Conservation (phyloP, 1,284 basidiomycete species). For the Papiliotrema terrestris region DNA sequence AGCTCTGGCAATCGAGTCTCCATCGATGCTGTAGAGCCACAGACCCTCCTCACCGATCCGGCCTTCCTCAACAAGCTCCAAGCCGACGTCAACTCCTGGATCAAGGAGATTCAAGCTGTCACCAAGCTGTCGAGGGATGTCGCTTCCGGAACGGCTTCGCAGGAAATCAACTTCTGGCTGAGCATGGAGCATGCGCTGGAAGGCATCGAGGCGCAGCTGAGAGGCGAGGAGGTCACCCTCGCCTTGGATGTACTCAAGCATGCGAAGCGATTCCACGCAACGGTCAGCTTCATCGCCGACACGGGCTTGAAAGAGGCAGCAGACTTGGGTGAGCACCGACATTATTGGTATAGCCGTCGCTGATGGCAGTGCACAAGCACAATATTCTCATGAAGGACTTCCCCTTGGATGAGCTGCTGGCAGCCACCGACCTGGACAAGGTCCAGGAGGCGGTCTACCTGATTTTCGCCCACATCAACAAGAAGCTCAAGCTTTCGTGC, state of each 20-base stretch:
- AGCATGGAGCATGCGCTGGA: slow-evolving; percentile 90
- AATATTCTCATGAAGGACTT: slow-evolving; percentile 99
- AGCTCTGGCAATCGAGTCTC: slow-evolving; percentile 38
- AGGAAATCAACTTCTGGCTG: slow-evolving; percentile 99
- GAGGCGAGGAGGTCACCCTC: slow-evolving; percentile 87
- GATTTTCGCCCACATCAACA: slow-evolving; percentile 92
- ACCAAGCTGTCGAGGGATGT: slow-evolving; percentile 92
- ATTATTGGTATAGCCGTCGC: neutral
- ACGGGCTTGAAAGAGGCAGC: slow-evolving; percentile 92
- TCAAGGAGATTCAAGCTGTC: slow-evolving; percentile 95
- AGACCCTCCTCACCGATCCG: slow-evolving; percentile 67
- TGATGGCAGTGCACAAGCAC: slow-evolving; percentile 78
- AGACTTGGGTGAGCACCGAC: slow-evolving; percentile 62
- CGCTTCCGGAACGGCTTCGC: slow-evolving; percentile 90
- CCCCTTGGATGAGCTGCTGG: slow-evolving; percentile 90
- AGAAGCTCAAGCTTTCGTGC: slow-evolving; percentile 82
- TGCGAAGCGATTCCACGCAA: slow-evolving; percentile 95
- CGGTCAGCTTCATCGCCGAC: slow-evolving; percentile 96
- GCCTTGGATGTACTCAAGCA: slow-evolving; percentile 94
- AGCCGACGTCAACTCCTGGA: slow-evolving; percentile 93
- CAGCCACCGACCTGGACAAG: slow-evolving; percentile 92
- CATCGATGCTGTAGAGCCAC: slow-evolving; percentile 46
- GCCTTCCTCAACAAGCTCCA: slow-evolving; percentile 92
- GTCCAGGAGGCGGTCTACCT: slow-evolving; percentile 80
- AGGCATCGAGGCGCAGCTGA: slow-evolving; percentile 84